Percentiles rank a stretch among this genome's conserved stretches.
These are phyloP conservation scores for Leptomonas seymouri DNA, from an alignment of 208 protist species.

Conservation along the genomic window DNA sequence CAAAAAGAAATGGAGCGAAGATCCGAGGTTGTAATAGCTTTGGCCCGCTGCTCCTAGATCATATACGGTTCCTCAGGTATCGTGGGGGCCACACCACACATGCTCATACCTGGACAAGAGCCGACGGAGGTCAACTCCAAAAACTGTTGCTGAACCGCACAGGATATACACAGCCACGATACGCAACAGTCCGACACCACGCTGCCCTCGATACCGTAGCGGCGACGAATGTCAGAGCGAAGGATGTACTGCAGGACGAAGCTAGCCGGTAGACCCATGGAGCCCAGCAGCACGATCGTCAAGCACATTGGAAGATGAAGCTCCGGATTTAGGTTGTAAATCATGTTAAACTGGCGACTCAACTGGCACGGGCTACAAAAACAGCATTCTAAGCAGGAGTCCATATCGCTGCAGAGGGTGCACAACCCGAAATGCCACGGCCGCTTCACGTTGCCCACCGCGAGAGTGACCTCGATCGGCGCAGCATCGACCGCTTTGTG, in stretches of 20 bases:
- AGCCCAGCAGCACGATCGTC: not conserved
- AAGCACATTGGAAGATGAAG: constrained; percentile 27
- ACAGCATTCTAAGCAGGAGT: constrained; percentile 42
- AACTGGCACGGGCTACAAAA: constrained; percentile 37
- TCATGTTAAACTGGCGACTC: constrained; percentile 49
- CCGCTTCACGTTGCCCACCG: constrained; percentile 4
- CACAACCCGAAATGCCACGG: constrained; percentile 49
- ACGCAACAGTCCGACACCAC: constrained; percentile 20
- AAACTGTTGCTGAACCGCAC: constrained; percentile 57
- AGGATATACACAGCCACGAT: constrained; percentile 38
- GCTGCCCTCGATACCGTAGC: constrained; percentile 35
- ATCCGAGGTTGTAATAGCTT: no score
- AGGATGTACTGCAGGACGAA: constrained; percentile 20
- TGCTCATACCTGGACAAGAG: constrained; percentile 50
- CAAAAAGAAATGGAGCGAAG: no score
- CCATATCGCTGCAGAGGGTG: constrained; percentile 28
- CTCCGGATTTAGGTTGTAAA: constrained; percentile 29
- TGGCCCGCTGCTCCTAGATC: not conserved
- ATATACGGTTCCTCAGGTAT: constrained; percentile 29
- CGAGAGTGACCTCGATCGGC: not conserved
- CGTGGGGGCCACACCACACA: constrained; percentile 21
- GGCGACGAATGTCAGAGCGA: constrained; percentile 19
- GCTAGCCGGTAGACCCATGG: not conserved
- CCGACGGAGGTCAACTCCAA: constrained; percentile 58
- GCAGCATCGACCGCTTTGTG: not conserved